Evolutionary conservation across 2,329 filamentous ascomycete species (phyloP).

Genomic region (Aspergillus sp.): DNA sequence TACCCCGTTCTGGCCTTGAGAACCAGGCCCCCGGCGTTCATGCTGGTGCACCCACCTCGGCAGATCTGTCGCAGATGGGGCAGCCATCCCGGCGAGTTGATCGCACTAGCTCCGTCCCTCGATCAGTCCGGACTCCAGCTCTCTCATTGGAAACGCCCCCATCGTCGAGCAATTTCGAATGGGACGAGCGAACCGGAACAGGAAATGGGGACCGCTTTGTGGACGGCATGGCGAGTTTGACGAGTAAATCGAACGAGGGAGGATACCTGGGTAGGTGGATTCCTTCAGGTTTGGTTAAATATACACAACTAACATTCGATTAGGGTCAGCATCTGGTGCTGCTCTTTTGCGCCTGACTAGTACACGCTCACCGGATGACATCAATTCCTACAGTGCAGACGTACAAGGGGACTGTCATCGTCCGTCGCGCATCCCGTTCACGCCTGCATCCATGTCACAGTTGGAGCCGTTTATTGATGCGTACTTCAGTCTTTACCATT

Average conservation of each 20-base stretch:
- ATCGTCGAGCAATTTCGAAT: background rate
- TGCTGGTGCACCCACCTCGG: background rate
- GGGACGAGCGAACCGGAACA: background rate
- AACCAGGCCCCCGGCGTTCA: too few species aligned
- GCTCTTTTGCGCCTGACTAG: background rate
- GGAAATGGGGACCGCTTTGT: background rate
- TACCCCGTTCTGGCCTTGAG: too few species aligned
- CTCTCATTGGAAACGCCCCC: background rate
- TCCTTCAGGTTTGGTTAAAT: background rate
- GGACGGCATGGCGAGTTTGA: background rate
- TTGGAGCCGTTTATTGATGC: constrained; percentile 25
- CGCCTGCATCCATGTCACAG: background rate
- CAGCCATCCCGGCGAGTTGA: background rate
- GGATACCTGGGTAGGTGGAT: background rate
- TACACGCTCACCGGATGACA: background rate
- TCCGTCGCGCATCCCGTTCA: background rate
- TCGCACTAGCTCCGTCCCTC: background rate
- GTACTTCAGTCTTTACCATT: constrained; percentile 40
- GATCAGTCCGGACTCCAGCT: background rate
- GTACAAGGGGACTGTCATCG: background rate
- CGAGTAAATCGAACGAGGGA: constrained; percentile 5
- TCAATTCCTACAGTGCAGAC: background rate
- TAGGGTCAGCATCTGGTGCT: background rate
- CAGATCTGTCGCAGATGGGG: background rate
- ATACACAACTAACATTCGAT: background rate